These are phyloP conservation scores for Tilletia indica DNA, from an alignment of 1,284 basidiomycete species.

Conservation along the genomic window DNA sequence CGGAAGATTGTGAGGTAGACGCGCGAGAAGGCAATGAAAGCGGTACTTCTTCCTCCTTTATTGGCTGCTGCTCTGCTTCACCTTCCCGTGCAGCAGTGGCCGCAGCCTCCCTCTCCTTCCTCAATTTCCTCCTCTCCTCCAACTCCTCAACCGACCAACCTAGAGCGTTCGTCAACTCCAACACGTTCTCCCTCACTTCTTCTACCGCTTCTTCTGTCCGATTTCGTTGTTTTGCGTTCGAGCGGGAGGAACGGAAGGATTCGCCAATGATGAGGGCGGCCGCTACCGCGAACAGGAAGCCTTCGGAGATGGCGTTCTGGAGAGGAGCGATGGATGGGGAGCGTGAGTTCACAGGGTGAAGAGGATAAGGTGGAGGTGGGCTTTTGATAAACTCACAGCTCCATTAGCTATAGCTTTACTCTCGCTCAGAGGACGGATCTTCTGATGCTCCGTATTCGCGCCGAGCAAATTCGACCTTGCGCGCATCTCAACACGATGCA, in stretches of 20 bases:
- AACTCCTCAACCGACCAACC: slow-evolving; percentile 33
- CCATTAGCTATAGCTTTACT: slow-evolving; percentile 31
- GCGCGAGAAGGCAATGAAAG: too few relatives aligned
- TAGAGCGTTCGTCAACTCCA: slow-evolving; percentile 30
- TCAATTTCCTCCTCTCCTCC: slow-evolving; percentile 5
- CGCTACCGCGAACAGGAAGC: slow-evolving; percentile 52
- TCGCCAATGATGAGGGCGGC: slow-evolving; percentile 51
- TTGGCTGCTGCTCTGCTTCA: neutral
- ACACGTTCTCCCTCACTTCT: slow-evolving; percentile 32
- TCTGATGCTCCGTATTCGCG: slow-evolving; percentile 14
- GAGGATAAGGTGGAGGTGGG: too few relatives aligned
- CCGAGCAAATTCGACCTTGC: slow-evolving; percentile 45
- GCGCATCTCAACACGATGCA: slow-evolving; percentile 51
- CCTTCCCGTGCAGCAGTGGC: neutral
- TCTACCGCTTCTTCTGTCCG: slow-evolving; percentile 42
- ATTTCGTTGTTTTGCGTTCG: slow-evolving; percentile 45
- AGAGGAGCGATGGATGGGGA: slow-evolving; percentile 5
- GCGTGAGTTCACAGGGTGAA: neutral
- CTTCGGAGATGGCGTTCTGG: slow-evolving; percentile 50
- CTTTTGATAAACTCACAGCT: neutral
- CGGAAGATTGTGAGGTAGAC: too few relatives aligned
- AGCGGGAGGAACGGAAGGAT: slow-evolving; percentile 44
- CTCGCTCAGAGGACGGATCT: slow-evolving; percentile 51
- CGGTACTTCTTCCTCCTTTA: too few relatives aligned
- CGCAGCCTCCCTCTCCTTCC: neutral